A percentile compares a stretch with the other conserved stretches of the same genome.
Conservation (phyloP, 441 rosid genomes). For the Bocquillonia castaneifolia region DNA sequence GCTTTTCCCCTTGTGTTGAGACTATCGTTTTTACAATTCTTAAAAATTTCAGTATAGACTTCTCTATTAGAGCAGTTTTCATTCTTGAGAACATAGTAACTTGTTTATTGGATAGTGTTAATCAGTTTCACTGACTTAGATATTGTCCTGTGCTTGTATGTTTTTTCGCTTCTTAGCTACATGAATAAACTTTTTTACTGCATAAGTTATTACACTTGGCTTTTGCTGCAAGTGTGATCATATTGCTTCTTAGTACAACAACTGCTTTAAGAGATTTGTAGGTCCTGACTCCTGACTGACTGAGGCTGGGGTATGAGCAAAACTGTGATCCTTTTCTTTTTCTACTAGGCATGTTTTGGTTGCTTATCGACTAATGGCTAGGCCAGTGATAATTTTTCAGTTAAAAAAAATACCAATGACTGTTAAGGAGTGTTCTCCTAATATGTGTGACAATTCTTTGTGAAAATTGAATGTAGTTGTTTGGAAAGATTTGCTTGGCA, state of each 20-base stretch:
- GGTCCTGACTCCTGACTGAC: neutral
- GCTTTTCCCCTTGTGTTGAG: neutral
- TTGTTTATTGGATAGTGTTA: neutral
- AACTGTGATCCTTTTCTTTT: neutral
- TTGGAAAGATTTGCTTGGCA: neutral
- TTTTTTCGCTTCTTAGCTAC: neutral
- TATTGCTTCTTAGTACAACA: neutral
- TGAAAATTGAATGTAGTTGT: neutral
- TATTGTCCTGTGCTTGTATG: neutral
- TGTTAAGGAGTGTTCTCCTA: neutral
- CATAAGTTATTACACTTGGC: neutral
- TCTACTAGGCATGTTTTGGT: neutral
- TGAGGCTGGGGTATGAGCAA: neutral
- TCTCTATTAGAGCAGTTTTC: neutral
- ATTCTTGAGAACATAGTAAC: neutral
- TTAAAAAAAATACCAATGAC: neutral
- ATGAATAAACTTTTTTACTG: neutral
- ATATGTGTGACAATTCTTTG: neutral
- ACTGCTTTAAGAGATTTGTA: neutral
- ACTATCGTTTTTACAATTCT: neutral
- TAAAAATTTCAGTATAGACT: neutral
- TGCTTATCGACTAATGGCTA: neutral
- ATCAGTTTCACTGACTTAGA: neutral
- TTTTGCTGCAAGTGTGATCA: neutral
- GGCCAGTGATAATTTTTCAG: neutral